phyloP scores from a whole-genome alignment of 2,329 filamentous ascomycete species.

The Microsporum canis region DNA sequence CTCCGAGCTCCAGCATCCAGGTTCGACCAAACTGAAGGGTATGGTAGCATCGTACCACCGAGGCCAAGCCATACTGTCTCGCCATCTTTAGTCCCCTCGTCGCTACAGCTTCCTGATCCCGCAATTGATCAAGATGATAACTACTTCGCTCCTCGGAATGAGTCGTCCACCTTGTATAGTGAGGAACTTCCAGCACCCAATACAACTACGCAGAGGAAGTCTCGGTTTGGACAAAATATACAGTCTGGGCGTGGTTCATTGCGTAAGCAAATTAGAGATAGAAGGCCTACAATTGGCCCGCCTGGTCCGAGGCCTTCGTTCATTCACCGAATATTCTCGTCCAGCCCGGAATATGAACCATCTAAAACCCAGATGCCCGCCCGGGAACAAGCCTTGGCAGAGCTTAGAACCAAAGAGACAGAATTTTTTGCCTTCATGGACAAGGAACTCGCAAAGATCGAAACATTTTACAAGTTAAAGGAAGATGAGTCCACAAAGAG shows the following conservation, averaged over 20 bases:
- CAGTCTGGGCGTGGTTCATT: constrained; percentile 11
- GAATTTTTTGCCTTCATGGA: constrained; percentile 85
- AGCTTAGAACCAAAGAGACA: constrained; percentile 61
- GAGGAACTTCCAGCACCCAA: constrained; percentile 12
- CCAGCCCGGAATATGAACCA: constrained; percentile 27
- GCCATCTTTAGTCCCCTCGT: constrained; percentile 33
- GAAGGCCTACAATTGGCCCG: constrained; percentile 13
- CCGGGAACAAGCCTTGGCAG: constrained; percentile 42
- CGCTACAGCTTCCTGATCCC: constrained; percentile 51
- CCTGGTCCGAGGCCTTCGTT: constrained; percentile 21
- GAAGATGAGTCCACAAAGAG: constrained; percentile 73
- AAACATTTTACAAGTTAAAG: constrained; percentile 76
- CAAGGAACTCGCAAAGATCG: constrained; percentile 76
- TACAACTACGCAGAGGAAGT: neutral
- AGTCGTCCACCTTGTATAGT: neutral
- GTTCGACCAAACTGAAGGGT: constrained; percentile 37
- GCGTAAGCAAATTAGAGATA: constrained; percentile 10
- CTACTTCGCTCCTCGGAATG: constrained; percentile 11
- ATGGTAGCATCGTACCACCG: constrained; percentile 50
- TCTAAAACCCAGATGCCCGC: constrained; percentile 40
- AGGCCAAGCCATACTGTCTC: constrained; percentile 39
- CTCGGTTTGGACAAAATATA: neutral
- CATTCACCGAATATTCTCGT: constrained; percentile 29
- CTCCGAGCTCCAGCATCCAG: constrained; percentile 26
- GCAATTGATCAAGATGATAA: constrained; percentile 40